These are phyloP conservation scores for Coemansia sp. DNA, from an alignment of 192 early-diverging fungal genomes.

Conservation along the genomic window DNA sequence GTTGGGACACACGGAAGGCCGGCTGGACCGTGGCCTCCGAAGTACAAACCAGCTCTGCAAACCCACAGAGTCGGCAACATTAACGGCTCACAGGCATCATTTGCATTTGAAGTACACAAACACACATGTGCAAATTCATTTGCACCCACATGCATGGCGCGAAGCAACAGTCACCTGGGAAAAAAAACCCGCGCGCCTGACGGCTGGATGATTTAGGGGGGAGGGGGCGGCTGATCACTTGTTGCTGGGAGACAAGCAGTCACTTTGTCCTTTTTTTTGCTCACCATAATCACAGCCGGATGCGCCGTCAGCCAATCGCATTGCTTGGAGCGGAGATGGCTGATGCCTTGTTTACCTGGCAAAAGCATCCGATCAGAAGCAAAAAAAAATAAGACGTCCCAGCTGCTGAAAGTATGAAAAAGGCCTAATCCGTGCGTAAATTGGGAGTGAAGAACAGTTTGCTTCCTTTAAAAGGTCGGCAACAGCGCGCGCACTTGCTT, in stretches of 20 bases:
- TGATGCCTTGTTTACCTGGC: not conserved
- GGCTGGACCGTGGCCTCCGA: not conserved
- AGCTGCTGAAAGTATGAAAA: not conserved
- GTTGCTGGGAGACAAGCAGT: not conserved
- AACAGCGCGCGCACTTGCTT: not conserved
- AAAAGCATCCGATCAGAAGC: not conserved
- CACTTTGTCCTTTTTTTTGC: constrained; percentile 3
- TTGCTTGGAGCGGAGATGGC: not conserved
- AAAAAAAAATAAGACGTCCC: not conserved
- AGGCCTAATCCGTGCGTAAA: not conserved
- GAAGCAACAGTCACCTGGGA: not conserved
- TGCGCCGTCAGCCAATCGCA: constrained; percentile 6
- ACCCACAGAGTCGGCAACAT: not conserved
- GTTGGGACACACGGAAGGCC: too few species aligned
- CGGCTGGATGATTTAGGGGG: not conserved
- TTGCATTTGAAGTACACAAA: not conserved
- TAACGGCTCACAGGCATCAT: not conserved
- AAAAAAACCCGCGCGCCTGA: not conserved
- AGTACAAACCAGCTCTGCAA: not conserved
- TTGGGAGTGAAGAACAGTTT: too few species aligned
- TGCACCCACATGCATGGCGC: not conserved
- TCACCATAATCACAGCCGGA: constrained; percentile 12
- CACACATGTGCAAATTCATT: not conserved
- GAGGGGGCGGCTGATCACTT: not conserved
- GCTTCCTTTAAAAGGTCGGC: not conserved